Percentiles rank a stretch among this genome's conserved stretches.
Conservation (phyloP, 2,329 filamentous ascomycete species). For the Phyllosticta capitalensis region DNA sequence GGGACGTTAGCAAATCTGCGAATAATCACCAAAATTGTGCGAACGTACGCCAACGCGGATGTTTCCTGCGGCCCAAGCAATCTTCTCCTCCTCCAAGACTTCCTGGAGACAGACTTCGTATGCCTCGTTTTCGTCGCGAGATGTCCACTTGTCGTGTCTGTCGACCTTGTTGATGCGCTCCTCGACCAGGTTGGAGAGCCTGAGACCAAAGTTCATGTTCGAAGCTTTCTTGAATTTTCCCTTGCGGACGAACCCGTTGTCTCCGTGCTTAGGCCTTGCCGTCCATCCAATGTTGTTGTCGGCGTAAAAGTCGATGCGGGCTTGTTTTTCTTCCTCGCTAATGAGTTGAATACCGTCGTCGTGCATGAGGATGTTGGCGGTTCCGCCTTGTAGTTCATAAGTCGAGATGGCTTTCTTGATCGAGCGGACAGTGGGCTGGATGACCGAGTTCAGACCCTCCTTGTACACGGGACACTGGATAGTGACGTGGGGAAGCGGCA, state of each 20-base stretch:
- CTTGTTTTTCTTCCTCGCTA: constrained; percentile 34
- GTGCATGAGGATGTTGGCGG: constrained; percentile 59
- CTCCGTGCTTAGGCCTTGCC: constrained; percentile 35
- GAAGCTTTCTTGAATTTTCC: constrained; percentile 43
- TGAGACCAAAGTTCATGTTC: constrained; percentile 66
- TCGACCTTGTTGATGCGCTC: constrained; percentile 40
- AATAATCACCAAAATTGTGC: background rate
- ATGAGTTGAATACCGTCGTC: constrained; percentile 60
- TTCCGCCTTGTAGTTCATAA: constrained; percentile 49
- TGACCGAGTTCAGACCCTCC: constrained; percentile 58
- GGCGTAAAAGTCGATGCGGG: constrained; percentile 40
- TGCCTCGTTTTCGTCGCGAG: constrained; percentile 15
- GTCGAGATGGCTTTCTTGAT: constrained; percentile 43
- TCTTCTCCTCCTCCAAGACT: constrained; percentile 54
- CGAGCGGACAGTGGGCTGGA: constrained; percentile 7
- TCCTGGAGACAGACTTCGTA: constrained; percentile 41
- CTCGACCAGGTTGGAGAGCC: constrained; percentile 53
- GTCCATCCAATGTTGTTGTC: constrained; percentile 43
- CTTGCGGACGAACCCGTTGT: constrained; percentile 21
- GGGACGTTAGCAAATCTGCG: background rate
- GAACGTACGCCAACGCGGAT: constrained; percentile 57
- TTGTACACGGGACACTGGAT: constrained; percentile 87
- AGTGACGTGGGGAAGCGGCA: constrained; percentile 54
- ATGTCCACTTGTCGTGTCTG: constrained; percentile 25
- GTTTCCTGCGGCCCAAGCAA: constrained; percentile 75